Evolutionary conservation across 139 green algal species (phyloP).

Genomic region (Chlorella ohadii): DNA sequence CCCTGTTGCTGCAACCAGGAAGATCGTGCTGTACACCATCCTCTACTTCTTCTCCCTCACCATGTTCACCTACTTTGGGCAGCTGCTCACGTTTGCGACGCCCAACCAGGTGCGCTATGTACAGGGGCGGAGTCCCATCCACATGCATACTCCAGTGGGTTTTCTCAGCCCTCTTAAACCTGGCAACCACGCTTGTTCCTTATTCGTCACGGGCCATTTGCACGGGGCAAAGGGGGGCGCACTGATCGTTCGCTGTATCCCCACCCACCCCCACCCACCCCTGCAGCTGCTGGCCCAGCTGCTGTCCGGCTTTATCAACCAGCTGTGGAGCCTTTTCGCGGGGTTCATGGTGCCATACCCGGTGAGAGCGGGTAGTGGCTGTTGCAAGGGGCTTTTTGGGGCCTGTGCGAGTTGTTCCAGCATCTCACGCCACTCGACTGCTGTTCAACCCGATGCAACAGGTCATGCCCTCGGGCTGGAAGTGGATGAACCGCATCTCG

Average conservation of each 20-base stretch:
- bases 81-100: constrained; percentile 34
- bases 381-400: too few species aligned
- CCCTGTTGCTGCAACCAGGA: not conserved
- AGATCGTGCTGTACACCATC: constrained; percentile 47
- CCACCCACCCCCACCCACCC: not conserved
- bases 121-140: too few species aligned
- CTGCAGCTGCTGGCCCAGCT: constrained; percentile 43
- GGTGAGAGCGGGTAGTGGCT: constrained; percentile 26
- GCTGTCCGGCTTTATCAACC: constrained; percentile 42
- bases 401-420: too few species aligned
- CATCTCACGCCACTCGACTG: too few species aligned
- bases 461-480: constrained; percentile 64
- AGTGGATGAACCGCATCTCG: constrained; percentile 73
- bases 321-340: constrained; percentile 57
- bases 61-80: constrained; percentile 45
- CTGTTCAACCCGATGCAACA: too few species aligned
- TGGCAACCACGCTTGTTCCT: too few species aligned
- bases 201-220: too few species aligned
- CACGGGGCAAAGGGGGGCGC: not conserved
- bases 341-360: constrained; percentile 80
- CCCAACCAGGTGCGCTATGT: constrained; percentile 24
- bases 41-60: constrained; percentile 32
- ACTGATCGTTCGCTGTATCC: not conserved
- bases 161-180: too few species aligned
- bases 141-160: too few species aligned